Conservation (phyloP, 2,329 filamentous ascomycete genomes). For the Gnomoniopsis sp. region DNA sequence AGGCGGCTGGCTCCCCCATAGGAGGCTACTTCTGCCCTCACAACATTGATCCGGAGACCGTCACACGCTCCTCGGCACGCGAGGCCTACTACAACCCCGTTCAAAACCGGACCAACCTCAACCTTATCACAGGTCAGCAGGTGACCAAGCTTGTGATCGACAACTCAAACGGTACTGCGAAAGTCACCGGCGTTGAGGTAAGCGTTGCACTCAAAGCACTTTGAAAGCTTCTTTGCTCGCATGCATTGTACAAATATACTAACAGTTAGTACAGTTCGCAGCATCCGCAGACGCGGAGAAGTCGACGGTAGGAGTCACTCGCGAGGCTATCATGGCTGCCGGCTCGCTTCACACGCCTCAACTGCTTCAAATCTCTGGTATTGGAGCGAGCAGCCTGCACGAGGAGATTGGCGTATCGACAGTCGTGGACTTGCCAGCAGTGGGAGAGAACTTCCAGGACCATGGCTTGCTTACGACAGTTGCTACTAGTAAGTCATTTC, state of each 20-base stretch:
- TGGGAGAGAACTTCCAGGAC: conserved; percentile 48
- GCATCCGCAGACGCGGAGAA: background rate
- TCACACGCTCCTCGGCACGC: conserved; percentile 26
- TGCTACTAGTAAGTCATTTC: background rate
- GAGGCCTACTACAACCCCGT: conserved; percentile 26
- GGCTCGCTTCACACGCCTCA: conserved; percentile 41
- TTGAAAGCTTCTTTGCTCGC: background rate
- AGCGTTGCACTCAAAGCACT: background rate
- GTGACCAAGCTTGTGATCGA: conserved; percentile 24
- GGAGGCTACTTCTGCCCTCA: conserved; percentile 24
- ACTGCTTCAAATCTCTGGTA: conserved; percentile 40
- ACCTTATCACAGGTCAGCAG: conserved; percentile 26
- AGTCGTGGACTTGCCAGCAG: conserved; percentile 54
- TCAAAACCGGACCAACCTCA: conserved; percentile 23
- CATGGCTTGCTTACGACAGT: conserved; percentile 22
- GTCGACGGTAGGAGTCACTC: conserved; percentile 21
- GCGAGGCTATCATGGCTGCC: conserved; percentile 39
- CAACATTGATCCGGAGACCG: conserved; percentile 23
- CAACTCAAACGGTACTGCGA: conserved; percentile 8
- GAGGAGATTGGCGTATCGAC: conserved; percentile 45
- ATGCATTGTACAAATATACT: background rate
- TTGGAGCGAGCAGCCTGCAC: conserved; percentile 34
- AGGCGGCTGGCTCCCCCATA: conserved; percentile 17
- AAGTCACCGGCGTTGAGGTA: conserved; percentile 20
- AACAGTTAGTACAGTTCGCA: background rate